Evolutionary conservation across 1,284 basidiomycete genomes (phyloP).

Genomic region (Apiotrichum sp.): DNA sequence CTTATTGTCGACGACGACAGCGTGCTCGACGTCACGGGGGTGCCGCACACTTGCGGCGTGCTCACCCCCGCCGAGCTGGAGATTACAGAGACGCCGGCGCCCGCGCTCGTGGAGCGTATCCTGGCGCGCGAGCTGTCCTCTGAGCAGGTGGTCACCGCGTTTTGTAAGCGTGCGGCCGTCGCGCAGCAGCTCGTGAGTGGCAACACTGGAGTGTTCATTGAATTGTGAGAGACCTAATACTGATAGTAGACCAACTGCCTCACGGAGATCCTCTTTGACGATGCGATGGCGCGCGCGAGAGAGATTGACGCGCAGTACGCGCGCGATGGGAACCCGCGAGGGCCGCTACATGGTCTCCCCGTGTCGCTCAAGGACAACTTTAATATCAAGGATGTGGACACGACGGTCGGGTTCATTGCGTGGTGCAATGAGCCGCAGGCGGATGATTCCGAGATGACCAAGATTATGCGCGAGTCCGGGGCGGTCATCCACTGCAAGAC

Average conservation of each 20-base stretch:
- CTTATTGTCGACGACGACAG: slow-evolving; percentile 43
- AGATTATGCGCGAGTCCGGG: slow-evolving; percentile 29
- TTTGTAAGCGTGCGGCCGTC: slow-evolving; percentile 69
- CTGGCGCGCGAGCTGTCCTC: slow-evolving; percentile 21
- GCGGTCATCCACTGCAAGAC: slow-evolving; percentile 41
- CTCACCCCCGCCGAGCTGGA: slow-evolving; percentile 58
- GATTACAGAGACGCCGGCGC: slow-evolving; percentile 55
- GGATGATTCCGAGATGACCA: slow-evolving; percentile 28
- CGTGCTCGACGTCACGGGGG: slow-evolving; percentile 53
- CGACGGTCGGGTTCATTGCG: slow-evolving; percentile 33
- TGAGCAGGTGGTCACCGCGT: slow-evolving; percentile 50
- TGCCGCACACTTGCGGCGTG: slow-evolving; percentile 58
- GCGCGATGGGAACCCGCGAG: slow-evolving; percentile 41
- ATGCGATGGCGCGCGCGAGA: slow-evolving; percentile 45
- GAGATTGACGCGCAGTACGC: slow-evolving; percentile 46
- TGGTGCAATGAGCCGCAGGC: slow-evolving; percentile 30
- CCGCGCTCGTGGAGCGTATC: slow-evolving; percentile 26
- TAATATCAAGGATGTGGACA: slow-evolving; percentile 43
- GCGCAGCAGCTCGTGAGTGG: slow-evolving; percentile 70
- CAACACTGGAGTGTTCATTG: background rate
- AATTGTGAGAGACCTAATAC: no score
- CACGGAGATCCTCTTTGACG: slow-evolving; percentile 48
- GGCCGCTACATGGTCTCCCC: slow-evolving; percentile 53
- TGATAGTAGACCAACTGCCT: slow-evolving; percentile 46
- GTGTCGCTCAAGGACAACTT: slow-evolving; percentile 48